Evolutionary conservation across 1,284 basidiomycete species (phyloP), one percentile per base, ranked within the genome.

Genomic region (Melampsora americana): DNA sequence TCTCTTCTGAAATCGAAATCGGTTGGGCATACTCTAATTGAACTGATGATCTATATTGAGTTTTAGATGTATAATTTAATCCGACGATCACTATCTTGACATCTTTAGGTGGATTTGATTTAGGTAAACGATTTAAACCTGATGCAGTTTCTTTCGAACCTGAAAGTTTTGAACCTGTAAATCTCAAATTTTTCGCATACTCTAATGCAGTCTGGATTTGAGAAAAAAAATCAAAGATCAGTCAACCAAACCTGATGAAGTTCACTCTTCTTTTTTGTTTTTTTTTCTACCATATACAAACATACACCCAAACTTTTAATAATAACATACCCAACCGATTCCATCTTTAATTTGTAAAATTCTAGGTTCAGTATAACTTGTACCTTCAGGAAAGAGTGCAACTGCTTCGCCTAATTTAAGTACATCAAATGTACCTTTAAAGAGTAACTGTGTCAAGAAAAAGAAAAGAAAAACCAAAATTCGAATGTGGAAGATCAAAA

Each of bases 381-480:
- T 74, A 42, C 72, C 72, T 44, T 74, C 72, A 2, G 72, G 72
- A 67, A 74, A 74, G 12, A 74, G 39, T 12, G 72, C 72, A 11
- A 74, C 65, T n/a, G 62, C 65, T 60, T 74, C 72, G n/a, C 72
- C 72, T n/a, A 74, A 35, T 67, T 74, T 74, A 14, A 74, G 64
- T n/a, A 74, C 72, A 35, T 74, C 72, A 42, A 74, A 74, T 6
- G 72, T 74, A 18, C 72, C 72, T 67, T 74, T 66, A 53, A 74
- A 74, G n/a, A 74, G 30, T 23, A 74, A 28, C 72, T 74, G 20
- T 32, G 1, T 16, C 26, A n/a, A 32, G 60, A 48, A 26, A 18
- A n/a, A 70, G 42, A 48, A 7, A 12, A 69, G 32, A 35, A 16
- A n/a, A 20, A 39, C 18, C 11, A 59, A 4, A 1, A 14, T 11